Base-by-base conservation (phyloP, 345 rosid species). In the Nasturtium officinale region DNA sequence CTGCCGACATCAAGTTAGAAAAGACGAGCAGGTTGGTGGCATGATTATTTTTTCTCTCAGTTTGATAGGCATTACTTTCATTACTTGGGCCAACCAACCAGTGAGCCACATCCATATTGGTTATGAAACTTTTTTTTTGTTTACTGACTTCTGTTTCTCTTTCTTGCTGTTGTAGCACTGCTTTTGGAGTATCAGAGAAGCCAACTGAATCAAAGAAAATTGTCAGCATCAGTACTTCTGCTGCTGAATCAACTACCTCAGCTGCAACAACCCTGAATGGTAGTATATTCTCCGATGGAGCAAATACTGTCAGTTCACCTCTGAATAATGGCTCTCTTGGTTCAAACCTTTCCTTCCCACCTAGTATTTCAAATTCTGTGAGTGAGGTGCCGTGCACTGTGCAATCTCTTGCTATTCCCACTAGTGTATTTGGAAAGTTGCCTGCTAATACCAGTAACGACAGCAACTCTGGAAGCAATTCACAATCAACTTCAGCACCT, bases 141-240 rank as follows among this genome's bases (percentile, higher is more conserved):
- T 20, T 61, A 23, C 74, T 76, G 45, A 35, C 59, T 62, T 35
- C 59, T 48, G 50, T 48, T 51, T 57, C 56, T 42, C 61, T 51
- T 72, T 72, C 55, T 38, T 72, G 35, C 18, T 53, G 73, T 59
- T 86, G 82, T 89, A 95, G 98, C 77, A 72, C 73, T 60, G 77
- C 81, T 77, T 61, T 63, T 65, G 85, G 72, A 69, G 54, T 75
- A 16, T 59, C 73, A 48, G 82, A 80, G 59, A 78, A 81, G 57
- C 81, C 75, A 56, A 59, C 76, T 67, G 93, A 84, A 71, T 65
- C 80, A 50, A 78, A 68, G 63, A 80, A 80, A 77, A 61, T 58
- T 75, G 78, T 60, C 47, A 45, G 64, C 60, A 68, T 74, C 69
- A 80, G 57, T 51, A 54, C 42, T 73, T 45, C 61, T 61, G 83